Evolutionary conservation across 2,329 filamentous ascomycete genomes (phyloP), one percentile per base, ranked within the genome.

Genomic region (Penicillium verrucosum): DNA sequence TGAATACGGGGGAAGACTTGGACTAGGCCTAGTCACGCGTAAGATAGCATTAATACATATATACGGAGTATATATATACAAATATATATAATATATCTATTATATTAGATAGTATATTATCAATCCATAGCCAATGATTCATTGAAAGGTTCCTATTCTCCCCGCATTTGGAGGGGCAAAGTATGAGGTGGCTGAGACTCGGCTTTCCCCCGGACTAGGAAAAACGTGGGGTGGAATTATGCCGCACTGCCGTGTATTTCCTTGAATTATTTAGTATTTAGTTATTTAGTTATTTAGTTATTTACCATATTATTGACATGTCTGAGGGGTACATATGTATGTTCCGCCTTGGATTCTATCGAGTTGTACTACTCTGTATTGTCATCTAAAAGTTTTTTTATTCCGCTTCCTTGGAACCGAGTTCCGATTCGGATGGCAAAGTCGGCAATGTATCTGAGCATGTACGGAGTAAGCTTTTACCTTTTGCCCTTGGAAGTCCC

Each of bases 191-290:
- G 43, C 43, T 32, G 30, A 41, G 18, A 42, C 25, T 55, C 52
- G 52, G 52, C 38, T 36, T 55, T 38, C 27, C 47, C 41, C 47
- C 47, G 32, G 34, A 56, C 32, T 37, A 18, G 5, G 21, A 14
- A 36, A 51, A 56, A 51, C 41, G 53, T 56, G 47, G 53, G 47
- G 53, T 50, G 34, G 32, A 40, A 30, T 25, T 14, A 38, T 52
- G 23, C 18, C 18, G 18, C 18, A 37, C 30, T 52, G 41, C 41
- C 50, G 41, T 21, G 30, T 41, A 2, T 25, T 41, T 41, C 21
- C 18, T 18, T 18, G n/a, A n/a, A n/a, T n/a, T n/a, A n/a, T 18
- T 18, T 18, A 18, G 18, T 18, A 18, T 18, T 18, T 18, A 18
- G 18, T 18, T 18, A 18, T 18, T 18, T 18, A 18, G 18, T 18